These are phyloP conservation scores for Priceomyces castillae DNA, from an alignment of 805 yeast genomes.

Conservation along the genomic window DNA sequence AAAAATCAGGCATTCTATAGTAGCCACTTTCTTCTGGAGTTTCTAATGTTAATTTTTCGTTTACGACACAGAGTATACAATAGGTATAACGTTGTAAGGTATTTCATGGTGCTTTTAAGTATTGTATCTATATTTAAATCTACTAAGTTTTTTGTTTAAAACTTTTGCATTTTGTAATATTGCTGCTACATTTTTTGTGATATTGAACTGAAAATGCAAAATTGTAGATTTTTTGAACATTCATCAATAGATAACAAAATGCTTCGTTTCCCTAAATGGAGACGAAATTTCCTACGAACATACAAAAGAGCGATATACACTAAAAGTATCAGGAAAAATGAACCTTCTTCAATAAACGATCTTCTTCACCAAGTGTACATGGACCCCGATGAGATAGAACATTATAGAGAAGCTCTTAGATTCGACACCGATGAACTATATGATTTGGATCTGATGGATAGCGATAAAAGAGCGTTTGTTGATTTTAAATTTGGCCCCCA, in stretches of 20 bases:
- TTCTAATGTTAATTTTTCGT: no score
- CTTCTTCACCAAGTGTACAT: conserved; percentile 7
- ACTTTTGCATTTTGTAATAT: no score
- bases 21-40: no score
- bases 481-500: conserved; percentile 5
- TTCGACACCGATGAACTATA: conserved; percentile 5
- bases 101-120: no score
- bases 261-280: neutral
- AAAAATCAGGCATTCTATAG: no score
- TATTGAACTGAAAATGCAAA: neutral
- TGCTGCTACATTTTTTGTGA: no score
- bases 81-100: no score
- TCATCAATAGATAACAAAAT: neutral
- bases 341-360: neutral
- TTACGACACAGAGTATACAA: no score
- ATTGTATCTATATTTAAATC: no score
- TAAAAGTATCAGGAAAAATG: no score
- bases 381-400: conserved; percentile 4
- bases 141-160: neutral
- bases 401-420: conserved; percentile 4
- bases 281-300: neutral
- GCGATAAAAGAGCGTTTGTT: conserved; percentile 4
- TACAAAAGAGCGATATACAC: neutral
- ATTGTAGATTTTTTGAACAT: neutral
- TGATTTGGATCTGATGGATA: conserved; percentile 2